Percentiles rank a stretch among this genome's conserved stretches.
Conservation (phyloP, 352 stramenopile species). For the Phytopythium chamaehyphon region DNA sequence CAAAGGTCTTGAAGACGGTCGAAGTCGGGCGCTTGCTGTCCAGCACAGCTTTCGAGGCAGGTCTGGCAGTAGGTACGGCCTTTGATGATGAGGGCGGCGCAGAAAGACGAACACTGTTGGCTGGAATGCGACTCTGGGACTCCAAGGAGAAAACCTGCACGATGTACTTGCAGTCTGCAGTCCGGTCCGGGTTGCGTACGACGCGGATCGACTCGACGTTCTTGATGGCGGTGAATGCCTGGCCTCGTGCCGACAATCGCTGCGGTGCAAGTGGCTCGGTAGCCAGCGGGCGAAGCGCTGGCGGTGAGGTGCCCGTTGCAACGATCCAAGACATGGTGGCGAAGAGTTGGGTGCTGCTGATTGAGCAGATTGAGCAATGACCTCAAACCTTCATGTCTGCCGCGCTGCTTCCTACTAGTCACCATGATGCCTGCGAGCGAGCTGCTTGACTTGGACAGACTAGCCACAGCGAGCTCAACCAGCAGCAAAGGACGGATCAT, state of each 20-base stretch:
- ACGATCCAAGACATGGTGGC: no score
- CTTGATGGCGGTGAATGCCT: conserved; percentile 19
- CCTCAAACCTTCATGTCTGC: no score
- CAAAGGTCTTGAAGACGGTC: conserved; percentile 10
- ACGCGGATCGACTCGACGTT: conserved; percentile 21
- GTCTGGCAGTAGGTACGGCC: no score
- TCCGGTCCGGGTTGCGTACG: conserved; percentile 3
- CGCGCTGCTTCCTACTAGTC: no score
- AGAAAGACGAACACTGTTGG: neutral
- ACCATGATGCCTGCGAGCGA: no score
- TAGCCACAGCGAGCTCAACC: no score
- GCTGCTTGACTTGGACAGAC: no score
- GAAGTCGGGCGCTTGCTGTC: neutral
- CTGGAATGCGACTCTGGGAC: conserved; percentile 1
- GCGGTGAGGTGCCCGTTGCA: no score
- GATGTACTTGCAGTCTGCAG: neutral
- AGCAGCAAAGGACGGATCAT: no score
- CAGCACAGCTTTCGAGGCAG: no score
- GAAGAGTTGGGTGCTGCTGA: no score
- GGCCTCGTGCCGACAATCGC: conserved; percentile 17
- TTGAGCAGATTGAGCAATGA: no score
- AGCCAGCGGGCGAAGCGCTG: conserved; percentile 16
- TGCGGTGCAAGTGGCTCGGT: conserved; percentile 20
- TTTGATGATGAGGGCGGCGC: neutral
- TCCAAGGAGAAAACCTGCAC: neutral